phyloP scores from a whole-genome alignment of 805 yeast genomes.

The Ogataea angusta region DNA sequence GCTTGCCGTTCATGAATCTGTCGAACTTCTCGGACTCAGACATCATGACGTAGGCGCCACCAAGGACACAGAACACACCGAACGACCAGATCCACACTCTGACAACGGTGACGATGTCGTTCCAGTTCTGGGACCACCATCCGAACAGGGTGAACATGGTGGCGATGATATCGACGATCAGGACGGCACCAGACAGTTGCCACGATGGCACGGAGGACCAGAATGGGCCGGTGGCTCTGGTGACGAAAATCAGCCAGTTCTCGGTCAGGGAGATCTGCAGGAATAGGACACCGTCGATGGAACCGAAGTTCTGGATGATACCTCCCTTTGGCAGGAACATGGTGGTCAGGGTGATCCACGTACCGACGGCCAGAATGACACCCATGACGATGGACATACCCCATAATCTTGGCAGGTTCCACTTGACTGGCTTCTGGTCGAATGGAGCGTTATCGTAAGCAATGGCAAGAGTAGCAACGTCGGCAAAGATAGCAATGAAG shows the following conservation, averaged over 20 bases:
- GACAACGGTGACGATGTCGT: conserved; percentile 91
- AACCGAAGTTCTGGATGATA: conserved; percentile 95
- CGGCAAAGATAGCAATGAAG: conserved; percentile 96
- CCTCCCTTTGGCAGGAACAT: conserved; percentile 90
- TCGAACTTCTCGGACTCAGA: conserved; percentile 76
- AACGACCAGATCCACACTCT: conserved; percentile 94
- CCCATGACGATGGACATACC: conserved; percentile 92
- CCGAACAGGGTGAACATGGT: conserved; percentile 92
- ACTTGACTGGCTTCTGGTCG: conserved; percentile 89
- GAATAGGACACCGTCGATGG: conserved; percentile 89
- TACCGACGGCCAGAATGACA: conserved; percentile 79
- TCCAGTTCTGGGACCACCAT: conserved; percentile 98
- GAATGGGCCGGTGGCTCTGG: conserved; percentile 98
- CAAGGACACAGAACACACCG: conserved; percentile 95
- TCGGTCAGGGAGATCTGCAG: conserved; percentile 92
- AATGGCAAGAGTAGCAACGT: conserved; percentile 94
- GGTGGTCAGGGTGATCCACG: conserved; percentile 93
- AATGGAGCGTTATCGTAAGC: conserved; percentile 97
- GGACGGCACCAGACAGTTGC: conserved; percentile 94
- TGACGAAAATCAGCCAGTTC: conserved; percentile 95
- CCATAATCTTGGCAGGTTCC: conserved; percentile 97
- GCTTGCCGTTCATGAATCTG: conserved; percentile 80
- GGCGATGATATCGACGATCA: conserved; percentile 84
- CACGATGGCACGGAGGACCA: conserved; percentile 96
- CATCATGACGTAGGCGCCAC: conserved; percentile 96